Conservation (phyloP, 768 basidiomycete species). For the Tricholoma flavovirens region DNA sequence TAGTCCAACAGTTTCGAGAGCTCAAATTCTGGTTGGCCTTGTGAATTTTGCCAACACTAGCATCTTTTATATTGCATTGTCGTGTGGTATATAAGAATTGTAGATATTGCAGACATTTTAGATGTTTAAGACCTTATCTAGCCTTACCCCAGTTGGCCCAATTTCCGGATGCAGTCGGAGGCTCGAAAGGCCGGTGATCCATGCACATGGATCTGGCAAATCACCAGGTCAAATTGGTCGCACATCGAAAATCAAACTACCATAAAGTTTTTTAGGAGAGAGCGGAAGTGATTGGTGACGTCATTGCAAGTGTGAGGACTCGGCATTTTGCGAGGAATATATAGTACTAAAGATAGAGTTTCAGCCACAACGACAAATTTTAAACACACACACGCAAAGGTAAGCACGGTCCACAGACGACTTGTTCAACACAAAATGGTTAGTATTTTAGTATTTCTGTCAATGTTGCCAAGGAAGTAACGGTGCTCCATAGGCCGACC, state of each 20-base stretch:
- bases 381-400: constrained; percentile 24
- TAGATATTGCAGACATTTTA: too few species aligned
- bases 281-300: background rate
- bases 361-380: constrained; percentile 33
- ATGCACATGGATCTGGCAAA: constrained; percentile 17
- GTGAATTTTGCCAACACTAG: too few species aligned
- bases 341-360: constrained; percentile 34
- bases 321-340: constrained; percentile 28
- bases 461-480: constrained; percentile 1
- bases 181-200: constrained; percentile 27
- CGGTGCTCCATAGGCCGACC: constrained; percentile 58
- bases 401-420: constrained; percentile 34
- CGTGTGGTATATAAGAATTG: too few species aligned
- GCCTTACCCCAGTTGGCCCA: too few species aligned
- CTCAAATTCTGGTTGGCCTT: too few species aligned
- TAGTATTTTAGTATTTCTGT: constrained; percentile 16
- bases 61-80: too few species aligned
- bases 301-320: background rate
- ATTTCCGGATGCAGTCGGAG: too few species aligned
- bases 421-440: constrained; percentile 38
- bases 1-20: too few species aligned
- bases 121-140: too few species aligned
- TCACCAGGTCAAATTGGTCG: background rate
- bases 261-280: too few species aligned
- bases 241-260: background rate